Evolutionary conservation across 2,329 filamentous ascomycete species (phyloP).

Genomic region (Pyrenochaeta sp.): DNA sequence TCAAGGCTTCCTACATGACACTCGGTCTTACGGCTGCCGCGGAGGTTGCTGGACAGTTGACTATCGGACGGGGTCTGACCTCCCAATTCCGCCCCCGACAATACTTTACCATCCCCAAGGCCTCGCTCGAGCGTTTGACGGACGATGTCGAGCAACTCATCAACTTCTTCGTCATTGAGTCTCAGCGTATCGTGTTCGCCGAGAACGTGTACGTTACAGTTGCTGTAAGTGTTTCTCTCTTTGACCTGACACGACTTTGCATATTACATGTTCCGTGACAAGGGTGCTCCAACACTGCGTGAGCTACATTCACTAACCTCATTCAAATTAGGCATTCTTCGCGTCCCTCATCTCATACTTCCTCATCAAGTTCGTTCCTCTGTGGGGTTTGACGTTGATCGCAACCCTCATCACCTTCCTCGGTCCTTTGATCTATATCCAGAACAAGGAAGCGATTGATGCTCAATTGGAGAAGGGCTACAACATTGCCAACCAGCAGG

Average conservation of each 20-base stretch:
- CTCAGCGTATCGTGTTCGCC: slow-evolving; percentile 70
- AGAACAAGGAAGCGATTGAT: slow-evolving; percentile 71
- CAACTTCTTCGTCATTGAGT: slow-evolving; percentile 74
- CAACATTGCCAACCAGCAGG: slow-evolving; percentile 64
- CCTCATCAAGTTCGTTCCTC: slow-evolving; percentile 70
- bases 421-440: slow-evolving; percentile 68
- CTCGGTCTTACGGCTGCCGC: slow-evolving; percentile 66
- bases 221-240: slow-evolving; percentile 56
- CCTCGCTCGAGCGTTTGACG: slow-evolving; percentile 66
- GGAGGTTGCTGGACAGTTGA: slow-evolving; percentile 63
- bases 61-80: slow-evolving; percentile 65
- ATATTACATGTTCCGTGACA: too few species aligned
- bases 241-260: too few species aligned
- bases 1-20: slow-evolving; percentile 66
- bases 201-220: slow-evolving; percentile 69
- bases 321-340: slow-evolving; percentile 61
- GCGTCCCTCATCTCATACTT: slow-evolving; percentile 67
- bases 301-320: too few species aligned
- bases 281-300: too few species aligned
- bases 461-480: slow-evolving; percentile 63
- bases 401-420: slow-evolving; percentile 65
- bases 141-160: slow-evolving; percentile 70
- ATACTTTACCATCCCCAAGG: slow-evolving; percentile 72
- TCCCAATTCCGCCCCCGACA: slow-evolving; percentile 68
- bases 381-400: slow-evolving; percentile 69